Percentiles rank a stretch among this genome's conserved stretches.
phyloP scores from a whole-genome alignment of 192 early-diverging fungal species.

The Mortierella claussenii region DNA sequence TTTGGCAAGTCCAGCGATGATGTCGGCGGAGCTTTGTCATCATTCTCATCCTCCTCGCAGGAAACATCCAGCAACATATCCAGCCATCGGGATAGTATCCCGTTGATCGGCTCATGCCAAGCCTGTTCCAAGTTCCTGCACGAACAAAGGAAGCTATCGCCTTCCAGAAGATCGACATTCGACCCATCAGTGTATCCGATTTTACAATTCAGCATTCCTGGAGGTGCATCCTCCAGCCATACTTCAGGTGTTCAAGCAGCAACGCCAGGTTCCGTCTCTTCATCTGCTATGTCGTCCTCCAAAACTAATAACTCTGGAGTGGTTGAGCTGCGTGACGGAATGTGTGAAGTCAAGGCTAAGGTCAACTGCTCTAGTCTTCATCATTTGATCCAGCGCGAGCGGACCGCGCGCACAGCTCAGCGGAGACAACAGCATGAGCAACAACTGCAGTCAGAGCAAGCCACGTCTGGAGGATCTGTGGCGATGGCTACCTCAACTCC shows the following conservation, averaged over 20 bases:
- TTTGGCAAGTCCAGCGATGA: constrained; percentile 11
- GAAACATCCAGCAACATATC: too few relatives aligned
- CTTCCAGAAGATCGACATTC: background rate
- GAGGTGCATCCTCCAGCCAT: background rate
- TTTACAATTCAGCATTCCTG: constrained; percentile 35
- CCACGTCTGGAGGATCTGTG: too few relatives aligned
- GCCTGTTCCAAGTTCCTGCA: constrained; percentile 38
- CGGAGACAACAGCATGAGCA: background rate
- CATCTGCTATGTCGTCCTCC: background rate
- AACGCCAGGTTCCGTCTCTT: background rate
- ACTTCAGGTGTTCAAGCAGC: too few relatives aligned
- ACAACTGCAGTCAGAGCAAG: too few relatives aligned
- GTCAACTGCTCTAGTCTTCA: constrained; percentile 47
- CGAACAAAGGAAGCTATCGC: constrained; percentile 23
- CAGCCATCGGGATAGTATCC: constrained; percentile 8
- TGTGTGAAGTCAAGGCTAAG: constrained; percentile 39
- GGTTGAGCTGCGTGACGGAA: constrained; percentile 31
- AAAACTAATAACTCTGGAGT: constrained; percentile 24
- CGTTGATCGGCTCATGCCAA: constrained; percentile 2
- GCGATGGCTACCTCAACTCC: too few relatives aligned
- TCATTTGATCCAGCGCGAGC: constrained; percentile 21
- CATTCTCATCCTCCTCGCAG: too few relatives aligned
- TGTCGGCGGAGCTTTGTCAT: too few relatives aligned
- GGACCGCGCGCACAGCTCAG: background rate
- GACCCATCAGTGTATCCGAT: constrained; percentile 33